These are phyloP conservation scores for Populus hybrid DNA, from an alignment of 441 rosid genomes.

Conservation along the genomic window DNA sequence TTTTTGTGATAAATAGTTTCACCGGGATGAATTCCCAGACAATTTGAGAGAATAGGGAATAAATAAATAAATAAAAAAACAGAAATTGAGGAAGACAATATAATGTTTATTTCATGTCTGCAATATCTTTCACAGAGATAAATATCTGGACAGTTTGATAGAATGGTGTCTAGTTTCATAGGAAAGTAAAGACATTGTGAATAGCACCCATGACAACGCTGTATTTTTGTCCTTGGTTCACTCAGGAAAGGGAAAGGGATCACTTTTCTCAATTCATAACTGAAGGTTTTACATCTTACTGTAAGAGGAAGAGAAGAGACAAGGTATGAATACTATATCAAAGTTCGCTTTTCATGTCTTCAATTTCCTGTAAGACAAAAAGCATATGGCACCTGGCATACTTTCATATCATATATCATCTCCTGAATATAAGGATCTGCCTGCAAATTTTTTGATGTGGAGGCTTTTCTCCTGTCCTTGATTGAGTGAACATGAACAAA, in stretches of 20 bases:
- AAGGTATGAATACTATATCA: constrained; percentile 53
- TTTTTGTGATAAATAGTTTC: background rate
- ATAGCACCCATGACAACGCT: background rate
- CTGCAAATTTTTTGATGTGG: background rate
- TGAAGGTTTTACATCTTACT: constrained; percentile 87
- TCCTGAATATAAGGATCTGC: background rate
- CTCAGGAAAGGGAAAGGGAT: constrained; percentile 90
- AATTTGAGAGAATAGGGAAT: background rate
- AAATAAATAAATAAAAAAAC: background rate
- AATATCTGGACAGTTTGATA: background rate
- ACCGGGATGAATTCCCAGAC: background rate
- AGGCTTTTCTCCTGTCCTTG: background rate
- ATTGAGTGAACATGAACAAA: background rate
- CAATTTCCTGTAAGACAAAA: background rate
- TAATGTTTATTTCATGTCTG: background rate
- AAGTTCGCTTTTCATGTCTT: background rate
- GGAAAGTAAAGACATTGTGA: background rate
- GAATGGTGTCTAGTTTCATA: background rate
- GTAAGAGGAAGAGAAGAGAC: constrained; percentile 97
- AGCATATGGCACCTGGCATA: background rate
- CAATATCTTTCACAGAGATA: background rate
- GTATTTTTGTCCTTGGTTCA: background rate
- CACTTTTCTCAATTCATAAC: constrained; percentile 97
- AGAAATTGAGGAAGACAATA: background rate
- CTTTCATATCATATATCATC: background rate